Evolutionary conservation across 129 eudicot genomes (phyloP), one percentile per base, ranked within the genome.

Genomic region (Deinandra increscens): DNA sequence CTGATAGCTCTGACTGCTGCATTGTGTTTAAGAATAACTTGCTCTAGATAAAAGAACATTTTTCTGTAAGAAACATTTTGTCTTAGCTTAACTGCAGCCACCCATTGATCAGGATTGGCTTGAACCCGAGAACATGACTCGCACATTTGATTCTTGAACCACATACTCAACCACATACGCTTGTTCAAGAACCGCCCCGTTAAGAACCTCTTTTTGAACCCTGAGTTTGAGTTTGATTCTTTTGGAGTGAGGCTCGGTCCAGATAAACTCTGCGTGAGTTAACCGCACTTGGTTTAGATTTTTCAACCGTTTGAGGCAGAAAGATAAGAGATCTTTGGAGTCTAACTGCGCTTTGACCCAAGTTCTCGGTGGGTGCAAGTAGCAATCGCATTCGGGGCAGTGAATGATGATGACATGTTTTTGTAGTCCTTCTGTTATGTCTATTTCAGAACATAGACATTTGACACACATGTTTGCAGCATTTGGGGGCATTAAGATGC

Each of bases 381-480:
- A 61, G 46, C 67, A 61, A 38, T 61, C 48, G 12, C 67, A 61
- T 11, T 61, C 67, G 9, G 67, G 67, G 29, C 67, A 61, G 48
- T 61, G 67, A 37, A 61, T 61, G 45, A 61, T 61, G 67, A 61
- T 61, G 4, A 61, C 48, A 18, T 61, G 67, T 29, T 61, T 61
- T 37, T 61, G 67, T 37, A 61, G 46, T 9, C 67, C 67, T 26
- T 61, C 67, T 37, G 67, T 61, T 61, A 61, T 61, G 67, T 61
- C 67, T 12, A 61, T 48, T 61, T 61, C 67, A 17, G 67, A 61
- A 9, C 67, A 46, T 61, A 61, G 46, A 38, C 67, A 61, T 37
- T 61, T 61, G 67, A 61, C 67, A 61, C 67, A 61, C 67, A 61
- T 61, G 10, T 61, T n/a, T n/a, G n/a, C n/a, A n/a, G n/a, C n/a